A percentile compares a stretch with the other conserved stretches of the same genome.
Conservation (phyloP, 805 yeast genomes). For the Metschnikowia similis region DNA sequence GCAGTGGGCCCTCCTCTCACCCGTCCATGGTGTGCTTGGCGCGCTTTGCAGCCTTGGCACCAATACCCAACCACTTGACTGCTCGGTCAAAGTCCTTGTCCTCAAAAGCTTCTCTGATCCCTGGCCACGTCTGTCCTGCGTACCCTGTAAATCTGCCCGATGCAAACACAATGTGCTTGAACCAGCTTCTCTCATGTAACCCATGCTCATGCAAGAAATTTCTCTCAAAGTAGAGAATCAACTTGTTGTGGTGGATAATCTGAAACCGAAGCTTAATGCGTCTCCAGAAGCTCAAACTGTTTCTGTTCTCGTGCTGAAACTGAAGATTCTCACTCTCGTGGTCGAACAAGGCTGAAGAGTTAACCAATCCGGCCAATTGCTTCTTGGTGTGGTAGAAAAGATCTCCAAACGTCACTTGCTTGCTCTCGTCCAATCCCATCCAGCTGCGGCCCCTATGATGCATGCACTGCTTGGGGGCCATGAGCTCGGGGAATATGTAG, state of each 20-base stretch:
- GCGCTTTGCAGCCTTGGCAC: constrained; percentile 34
- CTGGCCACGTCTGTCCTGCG: constrained; percentile 53
- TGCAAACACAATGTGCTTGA: constrained; percentile 61
- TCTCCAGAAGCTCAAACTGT: constrained; percentile 33
- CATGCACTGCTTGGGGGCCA: constrained; percentile 8
- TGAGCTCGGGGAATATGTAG: constrained; percentile 14
- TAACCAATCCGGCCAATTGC: constrained; percentile 21
- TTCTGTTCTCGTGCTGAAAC: constrained; percentile 26
- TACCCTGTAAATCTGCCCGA: constrained; percentile 52
- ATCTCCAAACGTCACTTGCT: constrained; percentile 18
- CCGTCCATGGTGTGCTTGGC: constrained; percentile 10
- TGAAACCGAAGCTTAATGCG: constrained; percentile 28
- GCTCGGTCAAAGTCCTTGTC: constrained; percentile 43
- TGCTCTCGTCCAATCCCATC: constrained; percentile 7
- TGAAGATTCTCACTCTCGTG: constrained; percentile 24
- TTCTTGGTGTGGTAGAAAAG: constrained; percentile 24
- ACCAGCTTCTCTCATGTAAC: constrained; percentile 50
- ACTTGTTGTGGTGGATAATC: constrained; percentile 32
- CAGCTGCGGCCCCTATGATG: constrained; percentile 9
- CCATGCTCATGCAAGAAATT: constrained; percentile 48
- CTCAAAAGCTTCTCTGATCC: constrained; percentile 51
- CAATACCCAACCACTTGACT: constrained; percentile 42
- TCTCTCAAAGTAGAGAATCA: constrained; percentile 47
- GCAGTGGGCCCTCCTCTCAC: background rate
- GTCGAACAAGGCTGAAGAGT: constrained; percentile 27